phyloP scores from a whole-genome alignment of 2,329 filamentous ascomycete species.

The Fusarium sp. region DNA sequence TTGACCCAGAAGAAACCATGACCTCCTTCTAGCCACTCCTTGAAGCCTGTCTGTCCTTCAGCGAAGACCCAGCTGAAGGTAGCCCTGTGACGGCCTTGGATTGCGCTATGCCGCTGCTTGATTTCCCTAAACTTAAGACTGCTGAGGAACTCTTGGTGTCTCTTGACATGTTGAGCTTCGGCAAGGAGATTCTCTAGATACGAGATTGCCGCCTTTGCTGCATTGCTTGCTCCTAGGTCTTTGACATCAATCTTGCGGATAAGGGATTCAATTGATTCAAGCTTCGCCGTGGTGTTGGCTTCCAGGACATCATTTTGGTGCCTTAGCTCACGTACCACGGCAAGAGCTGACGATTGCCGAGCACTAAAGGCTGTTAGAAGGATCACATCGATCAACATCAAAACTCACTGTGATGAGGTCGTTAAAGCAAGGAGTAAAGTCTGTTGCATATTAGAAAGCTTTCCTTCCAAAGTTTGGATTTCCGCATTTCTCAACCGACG shows the following conservation, averaged over 20 bases:
- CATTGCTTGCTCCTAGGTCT: neutral
- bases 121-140: neutral
- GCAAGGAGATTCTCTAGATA: neutral
- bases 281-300: neutral
- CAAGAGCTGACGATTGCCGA: neutral
- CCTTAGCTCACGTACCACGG: neutral
- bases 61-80: neutral
- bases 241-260: neutral
- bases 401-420: neutral
- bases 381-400: accelerated
- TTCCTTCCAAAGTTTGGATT: neutral
- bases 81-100: neutral
- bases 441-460: neutral
- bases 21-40: neutral
- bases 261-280: neutral
- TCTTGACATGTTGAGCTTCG: neutral
- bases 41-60: neutral
- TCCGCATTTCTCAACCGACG: neutral
- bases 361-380: neutral
- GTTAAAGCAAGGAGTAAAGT: neutral
- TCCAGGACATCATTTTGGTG: neutral
- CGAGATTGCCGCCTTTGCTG: neutral
- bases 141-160: neutral
- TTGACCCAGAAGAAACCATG: slow-evolving; percentile 12
- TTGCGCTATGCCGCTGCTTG: neutral